A percentile compares a stretch with the other conserved stretches of the same genome.
These are phyloP conservation scores for Starmerella geochares DNA, from an alignment of 805 yeast genomes.

Conservation along the genomic window DNA sequence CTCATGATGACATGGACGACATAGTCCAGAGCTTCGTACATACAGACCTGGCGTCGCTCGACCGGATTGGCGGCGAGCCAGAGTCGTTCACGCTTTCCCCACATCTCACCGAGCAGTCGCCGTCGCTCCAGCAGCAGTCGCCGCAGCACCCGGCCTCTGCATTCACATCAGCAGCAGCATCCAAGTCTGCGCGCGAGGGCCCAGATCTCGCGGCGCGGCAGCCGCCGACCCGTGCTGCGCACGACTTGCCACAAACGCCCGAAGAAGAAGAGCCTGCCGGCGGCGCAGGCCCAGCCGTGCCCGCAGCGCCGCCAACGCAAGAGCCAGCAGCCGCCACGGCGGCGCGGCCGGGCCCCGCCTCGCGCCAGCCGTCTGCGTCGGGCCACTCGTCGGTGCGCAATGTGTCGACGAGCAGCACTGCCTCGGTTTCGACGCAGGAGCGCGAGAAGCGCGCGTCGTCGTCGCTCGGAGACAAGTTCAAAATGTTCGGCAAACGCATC, in stretches of 20 bases:
- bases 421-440: constrained; percentile 15
- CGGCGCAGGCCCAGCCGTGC: too few relatives aligned
- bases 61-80: constrained; percentile 26
- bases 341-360: neutral
- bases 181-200: constrained; percentile 1
- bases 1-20: constrained; percentile 25
- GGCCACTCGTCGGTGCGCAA: constrained; percentile 6
- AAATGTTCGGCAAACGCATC: constrained; percentile 25
- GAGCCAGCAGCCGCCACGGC: too few relatives aligned
- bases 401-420: constrained; percentile 15
- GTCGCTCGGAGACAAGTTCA: constrained; percentile 25
- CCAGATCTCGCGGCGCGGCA: neutral
- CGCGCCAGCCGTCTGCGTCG: neutral
- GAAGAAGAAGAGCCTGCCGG: too few relatives aligned
- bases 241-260: neutral
- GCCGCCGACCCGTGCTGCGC: neutral
- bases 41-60: constrained; percentile 30
- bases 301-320: neutral
- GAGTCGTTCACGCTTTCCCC: constrained; percentile 23
- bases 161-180: neutral
- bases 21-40: constrained; percentile 30
- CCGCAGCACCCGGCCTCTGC: neutral
- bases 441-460: constrained; percentile 20
- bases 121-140: constrained; percentile 9
- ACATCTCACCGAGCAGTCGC: constrained; percentile 21